Conservation (phyloP, 768 basidiomycete species). For the Russula sp. region DNA sequence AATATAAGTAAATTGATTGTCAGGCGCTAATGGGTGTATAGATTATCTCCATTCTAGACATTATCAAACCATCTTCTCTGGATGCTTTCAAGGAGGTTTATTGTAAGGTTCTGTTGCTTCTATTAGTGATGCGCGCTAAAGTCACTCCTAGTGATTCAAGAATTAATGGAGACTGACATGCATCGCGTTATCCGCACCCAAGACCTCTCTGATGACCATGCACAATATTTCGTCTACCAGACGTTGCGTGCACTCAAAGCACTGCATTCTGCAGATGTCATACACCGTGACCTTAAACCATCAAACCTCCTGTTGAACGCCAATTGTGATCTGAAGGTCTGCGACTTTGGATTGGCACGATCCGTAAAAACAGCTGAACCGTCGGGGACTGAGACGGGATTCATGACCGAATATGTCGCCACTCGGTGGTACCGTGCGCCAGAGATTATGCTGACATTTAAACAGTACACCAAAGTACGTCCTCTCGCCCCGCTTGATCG, state of each 20-base stretch:
- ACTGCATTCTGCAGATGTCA: constrained; percentile 91
- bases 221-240: constrained; percentile 90
- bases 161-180: constrained; percentile 94
- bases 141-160: constrained; percentile 62
- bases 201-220: constrained; percentile 92
- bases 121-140: constrained; percentile 3
- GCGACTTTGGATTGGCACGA: constrained; percentile 94
- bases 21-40: constrained; percentile 27
- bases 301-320: constrained; percentile 96
- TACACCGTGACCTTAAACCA: constrained; percentile 95
- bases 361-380: constrained; percentile 82
- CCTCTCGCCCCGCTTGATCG: constrained; percentile 29
- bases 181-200: constrained; percentile 95
- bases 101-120: constrained; percentile 34
- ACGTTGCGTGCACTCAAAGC: constrained; percentile 94
- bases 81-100: constrained; percentile 88
- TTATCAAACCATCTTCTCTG: constrained; percentile 71
- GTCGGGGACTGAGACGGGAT: constrained; percentile 74
- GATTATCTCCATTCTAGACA: constrained; percentile 88
- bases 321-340: constrained; percentile 92
- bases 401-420: constrained; percentile 98
- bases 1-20: not conserved
- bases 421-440: constrained; percentile 99
- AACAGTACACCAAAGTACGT: constrained; percentile 87
- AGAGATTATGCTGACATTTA: constrained; percentile 99